Evolutionary conservation across 2,329 filamentous ascomycete species (phyloP).

Genomic region (Didymella pinodella): DNA sequence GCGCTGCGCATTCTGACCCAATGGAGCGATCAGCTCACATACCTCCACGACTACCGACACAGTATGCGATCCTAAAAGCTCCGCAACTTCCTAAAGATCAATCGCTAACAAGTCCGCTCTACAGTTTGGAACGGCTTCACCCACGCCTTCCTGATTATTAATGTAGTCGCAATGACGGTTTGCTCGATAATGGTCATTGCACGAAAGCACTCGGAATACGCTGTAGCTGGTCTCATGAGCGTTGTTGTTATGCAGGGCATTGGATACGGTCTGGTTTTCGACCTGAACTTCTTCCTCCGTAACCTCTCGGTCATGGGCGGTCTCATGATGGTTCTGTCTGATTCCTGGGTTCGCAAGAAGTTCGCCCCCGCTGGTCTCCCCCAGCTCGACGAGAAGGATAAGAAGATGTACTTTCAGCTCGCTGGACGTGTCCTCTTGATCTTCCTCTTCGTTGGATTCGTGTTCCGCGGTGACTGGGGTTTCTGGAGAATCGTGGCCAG

Average conservation of each 20-base stretch:
- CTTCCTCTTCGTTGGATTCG: slow-evolving; percentile 96
- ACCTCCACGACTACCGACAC: slow-evolving; percentile 89
- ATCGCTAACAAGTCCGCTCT: slow-evolving; percentile 31
- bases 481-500: slow-evolving; percentile 87
- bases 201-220: slow-evolving; percentile 92
- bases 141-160: slow-evolving; percentile 89
- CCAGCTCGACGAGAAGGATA: slow-evolving; percentile 96
- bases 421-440: slow-evolving; percentile 94
- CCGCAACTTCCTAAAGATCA: slow-evolving; percentile 3
- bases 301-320: slow-evolving; percentile 98
- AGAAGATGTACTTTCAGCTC: slow-evolving; percentile 99
- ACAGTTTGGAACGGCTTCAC: slow-evolving; percentile 87
- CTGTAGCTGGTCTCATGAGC: slow-evolving; percentile 85
- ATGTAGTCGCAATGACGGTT: slow-evolving; percentile 84
- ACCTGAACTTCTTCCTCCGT: slow-evolving; percentile 99
- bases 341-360: slow-evolving; percentile 97
- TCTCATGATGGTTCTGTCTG: slow-evolving; percentile 95
- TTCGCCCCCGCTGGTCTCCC: slow-evolving; percentile 96
- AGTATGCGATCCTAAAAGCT: slow-evolving; percentile 65
- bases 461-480: slow-evolving; percentile 93
- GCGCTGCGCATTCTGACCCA: slow-evolving; percentile 95
- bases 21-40: slow-evolving; percentile 93
- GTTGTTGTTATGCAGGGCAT: slow-evolving; percentile 94
- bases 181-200: slow-evolving; percentile 89
- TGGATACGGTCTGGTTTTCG: slow-evolving; percentile 97